Percentiles rank a stretch among this genome's conserved stretches.
These are phyloP conservation scores for Penicillium coffeae DNA, from an alignment of 495 filamentous ascomycete species.

Conservation along the genomic window DNA sequence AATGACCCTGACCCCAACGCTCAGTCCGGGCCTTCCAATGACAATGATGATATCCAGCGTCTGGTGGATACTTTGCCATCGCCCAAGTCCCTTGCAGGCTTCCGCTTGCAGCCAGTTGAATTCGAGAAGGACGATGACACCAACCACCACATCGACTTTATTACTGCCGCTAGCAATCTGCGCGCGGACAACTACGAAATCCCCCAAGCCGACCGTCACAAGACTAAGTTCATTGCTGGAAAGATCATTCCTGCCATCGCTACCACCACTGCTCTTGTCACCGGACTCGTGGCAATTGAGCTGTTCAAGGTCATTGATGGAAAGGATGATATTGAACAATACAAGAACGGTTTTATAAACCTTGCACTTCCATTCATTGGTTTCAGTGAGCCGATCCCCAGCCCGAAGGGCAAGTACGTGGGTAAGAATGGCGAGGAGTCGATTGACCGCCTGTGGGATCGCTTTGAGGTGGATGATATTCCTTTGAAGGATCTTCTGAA, in stretches of 20 bases:
- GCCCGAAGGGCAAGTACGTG: conserved; percentile 84
- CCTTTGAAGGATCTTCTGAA: conserved; percentile 79
- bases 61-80: conserved; percentile 66
- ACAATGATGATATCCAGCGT: conserved; percentile 65
- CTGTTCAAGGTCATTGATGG: conserved; percentile 96
- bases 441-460: conserved; percentile 97
- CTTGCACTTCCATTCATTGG: conserved; percentile 95
- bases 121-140: conserved; percentile 99
- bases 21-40: conserved; percentile 53
- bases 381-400: conserved; percentile 93
- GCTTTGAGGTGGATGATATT: conserved; percentile 87
- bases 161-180: conserved; percentile 93
- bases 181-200: conserved; percentile 98
- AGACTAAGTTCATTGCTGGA: conserved; percentile 99
- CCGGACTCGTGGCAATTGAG: conserved; percentile 88
- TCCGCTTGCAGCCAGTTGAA: conserved; percentile 86
- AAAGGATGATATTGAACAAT: conserved; percentile 91
- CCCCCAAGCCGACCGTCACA: conserved; percentile 82
- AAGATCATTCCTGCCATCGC: conserved; percentile 99
- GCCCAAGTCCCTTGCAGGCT: conserved; percentile 75
- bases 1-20: conserved; percentile 94
- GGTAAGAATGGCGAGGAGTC: conserved; percentile 69
- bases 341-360: conserved; percentile 99
- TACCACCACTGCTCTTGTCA: conserved; percentile 93
- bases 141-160: conserved; percentile 99